These are phyloP conservation scores for Protomyces lactucae-debilis DNA, from an alignment of 1,139 yeast species.

Conservation along the genomic window DNA sequence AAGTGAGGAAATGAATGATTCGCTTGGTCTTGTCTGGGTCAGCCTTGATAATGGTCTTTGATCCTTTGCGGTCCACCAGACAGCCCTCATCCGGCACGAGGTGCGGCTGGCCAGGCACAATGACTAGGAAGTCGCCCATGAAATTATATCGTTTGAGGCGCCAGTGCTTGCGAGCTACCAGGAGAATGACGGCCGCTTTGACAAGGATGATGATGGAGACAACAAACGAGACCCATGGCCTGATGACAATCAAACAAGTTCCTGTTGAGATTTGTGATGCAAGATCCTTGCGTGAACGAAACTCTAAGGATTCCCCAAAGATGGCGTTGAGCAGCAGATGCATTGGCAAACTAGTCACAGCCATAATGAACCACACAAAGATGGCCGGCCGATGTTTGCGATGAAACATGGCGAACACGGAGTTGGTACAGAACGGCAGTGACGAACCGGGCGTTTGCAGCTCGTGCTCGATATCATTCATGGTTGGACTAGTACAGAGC, in stretches of 20 bases:
- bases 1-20: background rate
- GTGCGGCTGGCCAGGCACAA: background rate
- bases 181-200: background rate
- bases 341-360: slow-evolving; percentile 2
- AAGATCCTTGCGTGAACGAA: background rate
- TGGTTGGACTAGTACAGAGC: slow-evolving; percentile 3
- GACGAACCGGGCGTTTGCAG: background rate
- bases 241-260: background rate
- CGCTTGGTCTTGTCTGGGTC: background rate
- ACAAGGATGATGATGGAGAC: slow-evolving; percentile 1
- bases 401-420: slow-evolving; percentile 1
- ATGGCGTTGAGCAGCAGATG: slow-evolving; percentile 7
- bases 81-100: background rate
- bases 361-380: slow-evolving; percentile 6
- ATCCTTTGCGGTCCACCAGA: background rate
- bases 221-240: slow-evolving; percentile 5
- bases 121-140: background rate
- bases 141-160: background rate
- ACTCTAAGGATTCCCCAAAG: background rate
- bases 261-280: slow-evolving; percentile 4
- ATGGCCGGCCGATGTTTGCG: slow-evolving; percentile 1
- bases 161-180: slow-evolving; percentile 1
- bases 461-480: background rate
- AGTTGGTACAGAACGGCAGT: background rate
- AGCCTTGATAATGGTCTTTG: background rate